Evolutionary conservation across 2,329 filamentous ascomycete species (phyloP).

Genomic region (Neonectria sp.): DNA sequence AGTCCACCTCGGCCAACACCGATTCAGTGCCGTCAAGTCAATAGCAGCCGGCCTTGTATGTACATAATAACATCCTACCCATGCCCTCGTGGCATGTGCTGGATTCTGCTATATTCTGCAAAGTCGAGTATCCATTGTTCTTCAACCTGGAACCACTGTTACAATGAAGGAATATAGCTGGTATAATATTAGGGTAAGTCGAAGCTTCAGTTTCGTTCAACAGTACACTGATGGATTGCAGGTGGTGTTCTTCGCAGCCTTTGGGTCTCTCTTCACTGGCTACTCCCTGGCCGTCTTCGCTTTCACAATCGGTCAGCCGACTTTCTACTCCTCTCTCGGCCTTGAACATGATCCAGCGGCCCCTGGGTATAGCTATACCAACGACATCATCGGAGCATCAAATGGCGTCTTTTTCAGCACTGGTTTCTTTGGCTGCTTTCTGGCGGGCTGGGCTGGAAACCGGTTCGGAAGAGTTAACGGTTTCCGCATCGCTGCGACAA

Average conservation of each 20-base stretch:
- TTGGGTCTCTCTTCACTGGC: conserved; percentile 16
- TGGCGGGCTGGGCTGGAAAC: conserved; percentile 21
- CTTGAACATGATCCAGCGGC: conserved; percentile 6
- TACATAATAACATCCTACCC: neutral
- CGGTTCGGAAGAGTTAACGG: conserved; percentile 19
- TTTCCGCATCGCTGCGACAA: conserved; percentile 17
- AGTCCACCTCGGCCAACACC: conserved; percentile 11
- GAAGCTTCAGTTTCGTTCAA: neutral
- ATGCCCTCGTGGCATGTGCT: neutral
- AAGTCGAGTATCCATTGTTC: neutral
- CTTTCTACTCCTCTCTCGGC: conserved; percentile 19
- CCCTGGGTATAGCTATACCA: conserved; percentile 14
- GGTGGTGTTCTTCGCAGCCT: conserved; percentile 21
- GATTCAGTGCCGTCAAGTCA: neutral
- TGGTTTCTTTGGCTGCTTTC: conserved; percentile 19
- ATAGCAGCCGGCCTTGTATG: neutral
- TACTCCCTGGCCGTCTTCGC: conserved; percentile 20
- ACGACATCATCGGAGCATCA: conserved; percentile 13
- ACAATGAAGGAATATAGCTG: conserved; percentile 14
- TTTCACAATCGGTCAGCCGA: conserved; percentile 17
- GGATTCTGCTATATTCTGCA: neutral
- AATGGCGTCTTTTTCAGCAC: conserved; percentile 20
- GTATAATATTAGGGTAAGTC: conserved; percentile 10
- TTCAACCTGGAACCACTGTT: neutral
- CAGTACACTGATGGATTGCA: neutral